A percentile compares a stretch with the other conserved stretches of the same genome.
Evolutionary conservation across 345 rosid genomes (phyloP).

Genomic region (Brassica cretica): DNA sequence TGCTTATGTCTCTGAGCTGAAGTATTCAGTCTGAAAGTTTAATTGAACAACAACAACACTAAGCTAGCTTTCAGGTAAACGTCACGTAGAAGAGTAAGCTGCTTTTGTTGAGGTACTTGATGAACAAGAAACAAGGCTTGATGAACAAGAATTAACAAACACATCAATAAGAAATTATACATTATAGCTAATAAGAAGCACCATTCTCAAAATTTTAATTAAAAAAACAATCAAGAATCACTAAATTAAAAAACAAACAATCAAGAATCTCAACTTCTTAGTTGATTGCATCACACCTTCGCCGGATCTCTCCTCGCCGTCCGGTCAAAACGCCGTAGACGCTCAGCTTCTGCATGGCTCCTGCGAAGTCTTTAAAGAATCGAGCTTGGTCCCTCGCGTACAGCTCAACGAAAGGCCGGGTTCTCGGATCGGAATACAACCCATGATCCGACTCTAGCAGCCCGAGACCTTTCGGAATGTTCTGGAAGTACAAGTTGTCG

Average conservation of each 20-base stretch:
- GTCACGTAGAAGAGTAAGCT: neutral
- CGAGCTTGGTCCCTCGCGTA: neutral
- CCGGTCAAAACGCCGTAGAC: conserved; percentile 1
- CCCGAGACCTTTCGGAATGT: conserved; percentile 10
- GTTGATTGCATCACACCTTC: neutral
- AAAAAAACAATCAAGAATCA: neutral
- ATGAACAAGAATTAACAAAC: neutral
- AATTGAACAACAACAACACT: neutral
- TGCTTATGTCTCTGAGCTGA: neutral
- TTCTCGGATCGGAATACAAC: neutral
- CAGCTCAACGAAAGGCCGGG: neutral
- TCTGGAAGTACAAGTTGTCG: conserved; percentile 53
- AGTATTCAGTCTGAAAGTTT: neutral
- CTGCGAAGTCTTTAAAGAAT: neutral
- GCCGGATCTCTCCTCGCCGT: conserved; percentile 2
- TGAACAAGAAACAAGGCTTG: too few species aligned
- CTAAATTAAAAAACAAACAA: neutral
- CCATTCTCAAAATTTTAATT: neutral
- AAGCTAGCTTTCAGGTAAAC: neutral
- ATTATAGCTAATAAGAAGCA: neutral
- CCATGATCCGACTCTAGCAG: neutral
- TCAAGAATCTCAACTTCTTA: neutral
- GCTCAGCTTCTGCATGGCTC: conserved; percentile 10
- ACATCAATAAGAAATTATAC: neutral
- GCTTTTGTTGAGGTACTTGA: neutral